phyloP scores from a whole-genome alignment of 768 basidiomycete species.

The Rhizopogon vinicolor region DNA sequence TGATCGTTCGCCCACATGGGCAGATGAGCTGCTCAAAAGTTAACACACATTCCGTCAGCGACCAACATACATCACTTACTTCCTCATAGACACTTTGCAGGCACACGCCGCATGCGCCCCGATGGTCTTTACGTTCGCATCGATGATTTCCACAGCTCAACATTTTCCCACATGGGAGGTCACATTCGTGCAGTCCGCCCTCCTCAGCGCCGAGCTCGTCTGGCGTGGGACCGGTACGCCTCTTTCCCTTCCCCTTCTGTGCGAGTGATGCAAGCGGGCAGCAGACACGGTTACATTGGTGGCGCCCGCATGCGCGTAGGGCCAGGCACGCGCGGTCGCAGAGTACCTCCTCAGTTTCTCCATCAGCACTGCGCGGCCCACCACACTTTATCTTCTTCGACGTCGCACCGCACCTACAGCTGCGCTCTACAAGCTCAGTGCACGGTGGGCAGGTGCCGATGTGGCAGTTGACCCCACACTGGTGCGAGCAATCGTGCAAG shows the following conservation, averaged over 20 bases:
- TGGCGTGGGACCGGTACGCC: conserved; percentile 32
- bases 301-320: conserved; percentile 78
- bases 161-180: conserved; percentile 70
- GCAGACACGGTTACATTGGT: conserved; percentile 81
- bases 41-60: not conserved
- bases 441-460: conserved; percentile 80
- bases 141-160: conserved; percentile 73
- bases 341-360: conserved; percentile 58
- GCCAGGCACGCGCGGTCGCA: conserved; percentile 81
- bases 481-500: conserved; percentile 65
- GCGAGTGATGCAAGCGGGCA: conserved; percentile 80
- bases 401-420: conserved; percentile 84
- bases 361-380: conserved; percentile 27
- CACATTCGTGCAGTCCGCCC: conserved; percentile 79
- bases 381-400: conserved; percentile 48
- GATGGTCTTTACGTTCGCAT: conserved; percentile 81
- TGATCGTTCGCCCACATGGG: conserved; percentile 77
- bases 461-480: conserved; percentile 71
- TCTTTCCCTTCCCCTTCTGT: conserved; percentile 62
- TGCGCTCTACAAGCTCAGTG: conserved; percentile 56
- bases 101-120: conserved; percentile 77
- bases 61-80: conserved; percentile 34
- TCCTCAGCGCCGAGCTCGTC: conserved; percentile 47
- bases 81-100: conserved; percentile 91
- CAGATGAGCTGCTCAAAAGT: conserved; percentile 56